Percentiles rank a stretch among this genome's conserved stretches.
These are phyloP conservation scores for Tulasnella sp. DNA, from an alignment of 768 basidiomycete genomes.

Conservation along the genomic window DNA sequence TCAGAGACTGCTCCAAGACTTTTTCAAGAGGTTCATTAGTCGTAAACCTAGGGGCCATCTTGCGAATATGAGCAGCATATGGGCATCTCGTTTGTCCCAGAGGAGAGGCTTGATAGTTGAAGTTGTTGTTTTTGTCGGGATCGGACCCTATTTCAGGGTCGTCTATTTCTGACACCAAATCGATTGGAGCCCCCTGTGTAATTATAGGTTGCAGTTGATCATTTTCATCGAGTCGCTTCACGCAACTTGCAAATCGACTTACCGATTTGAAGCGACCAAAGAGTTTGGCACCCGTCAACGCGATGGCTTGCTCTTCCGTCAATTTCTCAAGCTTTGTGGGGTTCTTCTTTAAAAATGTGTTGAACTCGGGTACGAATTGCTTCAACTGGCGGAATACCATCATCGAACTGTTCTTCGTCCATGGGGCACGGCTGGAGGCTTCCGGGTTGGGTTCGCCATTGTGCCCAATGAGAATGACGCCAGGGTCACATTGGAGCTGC, in stretches of 20 bases:
- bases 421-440: background rate
- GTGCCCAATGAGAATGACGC: background rate
- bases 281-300: conserved; percentile 2
- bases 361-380: conserved; percentile 6
- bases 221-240: too few relatives aligned
- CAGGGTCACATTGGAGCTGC: background rate
- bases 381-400: conserved; percentile 2
- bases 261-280: conserved; percentile 10
- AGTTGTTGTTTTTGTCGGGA: conserved; percentile 9
- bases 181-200: conserved; percentile 1
- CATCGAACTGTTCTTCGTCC: background rate
- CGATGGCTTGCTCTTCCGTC: background rate
- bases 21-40: background rate
- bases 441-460: background rate
- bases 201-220: background rate
- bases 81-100: background rate
- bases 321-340: background rate
- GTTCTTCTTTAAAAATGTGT: background rate
- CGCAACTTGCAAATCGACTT: background rate
- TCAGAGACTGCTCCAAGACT: background rate
- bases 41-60: background rate
- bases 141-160: background rate
- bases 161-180: background rate
- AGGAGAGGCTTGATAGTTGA: background rate
- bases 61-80: conserved; percentile 3